phyloP scores from a whole-genome alignment of 2,329 filamentous ascomycete species.

The Atkinsonella texensis region DNA sequence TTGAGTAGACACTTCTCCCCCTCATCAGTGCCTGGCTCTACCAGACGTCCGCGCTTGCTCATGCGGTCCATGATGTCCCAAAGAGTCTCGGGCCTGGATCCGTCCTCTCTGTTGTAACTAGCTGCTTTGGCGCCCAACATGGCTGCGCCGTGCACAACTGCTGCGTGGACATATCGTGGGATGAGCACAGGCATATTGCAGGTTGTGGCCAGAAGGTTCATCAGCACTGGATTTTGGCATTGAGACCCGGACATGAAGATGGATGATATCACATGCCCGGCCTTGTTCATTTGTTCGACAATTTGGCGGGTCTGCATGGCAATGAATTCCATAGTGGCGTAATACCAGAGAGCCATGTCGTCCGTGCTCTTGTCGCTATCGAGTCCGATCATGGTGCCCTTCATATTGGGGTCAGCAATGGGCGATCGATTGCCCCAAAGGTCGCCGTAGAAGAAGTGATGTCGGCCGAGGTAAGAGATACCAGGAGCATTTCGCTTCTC shows the following conservation, averaged over 20 bases:
- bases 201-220: constrained; percentile 80
- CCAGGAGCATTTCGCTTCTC: constrained; percentile 58
- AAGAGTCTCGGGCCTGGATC: constrained; percentile 68
- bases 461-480: constrained; percentile 75
- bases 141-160: constrained; percentile 93
- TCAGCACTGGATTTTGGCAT: constrained; percentile 89
- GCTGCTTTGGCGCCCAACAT: constrained; percentile 99
- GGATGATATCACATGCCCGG: constrained; percentile 75
- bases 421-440: constrained; percentile 94
- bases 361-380: constrained; percentile 79
- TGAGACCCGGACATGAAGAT: constrained; percentile 99
- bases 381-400: constrained; percentile 75
- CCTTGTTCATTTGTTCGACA: constrained; percentile 81
- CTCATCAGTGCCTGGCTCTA: constrained; percentile 59
- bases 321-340: constrained; percentile 95
- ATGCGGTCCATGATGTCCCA: constrained; percentile 98
- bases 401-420: constrained; percentile 87
- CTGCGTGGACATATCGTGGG: constrained; percentile 85
- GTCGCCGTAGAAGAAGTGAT: constrained; percentile 98
- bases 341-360: constrained; percentile 83
- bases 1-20: constrained; percentile 69
- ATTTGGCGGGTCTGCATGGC: constrained; percentile 95
- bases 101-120: constrained; percentile 53
- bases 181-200: constrained; percentile 91
- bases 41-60: constrained; percentile 82